Base-by-base conservation (phyloP, 2,329 filamentous ascomycete species). In the Colletotrichum kahawae region DNA sequence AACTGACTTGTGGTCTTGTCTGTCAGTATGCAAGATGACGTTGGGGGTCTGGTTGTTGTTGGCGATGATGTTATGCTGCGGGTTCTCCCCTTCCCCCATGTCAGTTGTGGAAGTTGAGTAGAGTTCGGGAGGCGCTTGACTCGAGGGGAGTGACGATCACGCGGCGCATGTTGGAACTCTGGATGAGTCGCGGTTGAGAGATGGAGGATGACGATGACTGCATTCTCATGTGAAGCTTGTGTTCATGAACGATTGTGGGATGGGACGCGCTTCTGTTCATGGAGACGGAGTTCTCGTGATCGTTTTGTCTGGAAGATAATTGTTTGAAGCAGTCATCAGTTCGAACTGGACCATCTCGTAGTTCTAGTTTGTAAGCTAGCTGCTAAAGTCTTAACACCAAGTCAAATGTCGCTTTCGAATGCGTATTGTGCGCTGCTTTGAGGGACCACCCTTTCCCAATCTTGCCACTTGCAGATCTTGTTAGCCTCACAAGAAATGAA, bases 21-120 rank as follows among this genome's bases (percentile, higher is more conserved):
- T 63, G 60, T 63, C 60, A 16, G 24, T 27, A 43, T 63, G 60
- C 60, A 4, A 38, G 31, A 63, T 63, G 33, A 63, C 59, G 59
- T 63, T 38, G 59, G 43, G 31, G 6, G n/a, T 13, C 21, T 51
- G 43, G 43, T 51, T 51, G 38, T 48, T 7, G 43, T 21, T 21
- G 43, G n/a, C 38, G 38, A 48, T 48, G 43, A 48, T 48, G 43
- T 13, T 51, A 51, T 51, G n/a, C 43, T 51, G 43, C 43, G 43
- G 43, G n/a, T 21, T 51, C n/a, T 7, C 43, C 29, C 29, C 29
- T 51, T 43, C 38, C 43, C 3, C 12, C 10, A n/a, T 51, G 43
- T 51, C 43, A 51, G 43, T 51, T 51, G 10, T 21, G 7, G 43
- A 13, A 21, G n/a, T 51, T 51, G 43, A 51, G 43, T n/a, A 21